Conservation (phyloP, 306 rosid species). For the Fragaria iinumae region DNA sequence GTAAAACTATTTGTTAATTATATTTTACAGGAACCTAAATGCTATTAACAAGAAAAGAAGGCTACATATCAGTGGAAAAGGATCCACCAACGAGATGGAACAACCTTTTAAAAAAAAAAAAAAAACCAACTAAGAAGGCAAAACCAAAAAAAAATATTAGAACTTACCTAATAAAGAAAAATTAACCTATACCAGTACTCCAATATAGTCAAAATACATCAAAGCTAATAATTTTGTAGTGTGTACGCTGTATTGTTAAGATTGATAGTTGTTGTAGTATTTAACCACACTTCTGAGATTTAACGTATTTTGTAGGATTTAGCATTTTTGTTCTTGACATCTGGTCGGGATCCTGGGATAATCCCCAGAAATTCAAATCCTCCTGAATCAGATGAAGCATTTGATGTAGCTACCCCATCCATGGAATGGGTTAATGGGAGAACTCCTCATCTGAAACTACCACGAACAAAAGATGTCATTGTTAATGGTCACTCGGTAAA, state of each 20-base stretch:
- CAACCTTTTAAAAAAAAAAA: neutral
- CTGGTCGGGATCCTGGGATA: conserved; percentile 94
- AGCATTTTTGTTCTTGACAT: conserved; percentile 70
- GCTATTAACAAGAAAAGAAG: neutral
- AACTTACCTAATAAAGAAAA: neutral
- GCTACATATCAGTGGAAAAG: neutral
- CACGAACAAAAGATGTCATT: conserved; percentile 74
- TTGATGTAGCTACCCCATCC: conserved; percentile 68
- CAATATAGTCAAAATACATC: neutral
- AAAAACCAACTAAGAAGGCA: neutral
- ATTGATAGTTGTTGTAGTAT: conserved; percentile 16
- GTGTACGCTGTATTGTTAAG: conserved; percentile 7
- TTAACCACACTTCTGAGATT: conserved; percentile 34
- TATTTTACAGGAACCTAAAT: neutral
- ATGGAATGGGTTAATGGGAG: conserved; percentile 92
- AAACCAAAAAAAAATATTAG: neutral
- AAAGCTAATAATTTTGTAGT: neutral
- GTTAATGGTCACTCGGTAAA: conserved; percentile 75
- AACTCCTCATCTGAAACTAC: conserved; percentile 82
- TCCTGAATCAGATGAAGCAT: conserved; percentile 71
- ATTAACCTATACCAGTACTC: neutral
- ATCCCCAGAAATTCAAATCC: conserved; percentile 78
- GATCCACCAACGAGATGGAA: neutral
- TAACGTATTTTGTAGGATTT: conserved; percentile 72
- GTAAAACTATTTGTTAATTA: neutral